These are phyloP conservation scores for Carex littledalei DNA, from an alignment of 176 grass and related monocot species.

Conservation along the genomic window DNA sequence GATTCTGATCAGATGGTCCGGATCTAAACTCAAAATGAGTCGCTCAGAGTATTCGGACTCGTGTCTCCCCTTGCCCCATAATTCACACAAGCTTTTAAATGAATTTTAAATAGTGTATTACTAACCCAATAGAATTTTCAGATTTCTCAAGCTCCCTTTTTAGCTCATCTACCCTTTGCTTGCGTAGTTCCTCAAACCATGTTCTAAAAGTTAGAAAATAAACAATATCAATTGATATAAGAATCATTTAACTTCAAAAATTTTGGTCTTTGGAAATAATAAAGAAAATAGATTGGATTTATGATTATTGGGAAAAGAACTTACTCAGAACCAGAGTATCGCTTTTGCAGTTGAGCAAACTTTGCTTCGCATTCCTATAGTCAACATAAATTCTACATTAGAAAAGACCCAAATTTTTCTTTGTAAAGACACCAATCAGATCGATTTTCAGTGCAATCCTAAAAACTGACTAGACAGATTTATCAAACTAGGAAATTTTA, in stretches of 20 bases:
- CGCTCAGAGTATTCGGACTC: too few relatives aligned
- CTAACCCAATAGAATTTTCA: conserved; percentile 77
- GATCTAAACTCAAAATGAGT: too few relatives aligned
- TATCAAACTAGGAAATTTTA: neutral
- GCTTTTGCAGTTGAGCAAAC: conserved; percentile 63
- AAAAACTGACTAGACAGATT: neutral
- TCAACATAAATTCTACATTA: conserved; percentile 12
- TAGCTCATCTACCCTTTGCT: conserved; percentile 70
- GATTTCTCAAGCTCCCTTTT: conserved; percentile 70
- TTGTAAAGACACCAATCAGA: neutral
- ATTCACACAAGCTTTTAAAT: neutral
- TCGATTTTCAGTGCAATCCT: neutral
- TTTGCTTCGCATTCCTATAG: conserved; percentile 80
- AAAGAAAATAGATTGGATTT: conserved; percentile 13
- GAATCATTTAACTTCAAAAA: neutral
- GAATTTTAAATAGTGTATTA: conserved; percentile 16
- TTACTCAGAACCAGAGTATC: conserved; percentile 77
- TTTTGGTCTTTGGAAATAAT: conserved; percentile 13
- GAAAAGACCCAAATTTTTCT: neutral
- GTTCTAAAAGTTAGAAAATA: conserved; percentile 40
- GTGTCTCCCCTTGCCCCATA: neutral
- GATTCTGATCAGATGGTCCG: too few relatives aligned
- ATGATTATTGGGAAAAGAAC: neutral
- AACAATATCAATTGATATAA: neutral
- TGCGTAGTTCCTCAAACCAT: conserved; percentile 87